Percentiles rank a stretch among this genome's conserved stretches.
These are phyloP conservation scores for Penicillium paradoxum DNA, from an alignment of 495 filamentous ascomycete genomes.

Conservation along the genomic window DNA sequence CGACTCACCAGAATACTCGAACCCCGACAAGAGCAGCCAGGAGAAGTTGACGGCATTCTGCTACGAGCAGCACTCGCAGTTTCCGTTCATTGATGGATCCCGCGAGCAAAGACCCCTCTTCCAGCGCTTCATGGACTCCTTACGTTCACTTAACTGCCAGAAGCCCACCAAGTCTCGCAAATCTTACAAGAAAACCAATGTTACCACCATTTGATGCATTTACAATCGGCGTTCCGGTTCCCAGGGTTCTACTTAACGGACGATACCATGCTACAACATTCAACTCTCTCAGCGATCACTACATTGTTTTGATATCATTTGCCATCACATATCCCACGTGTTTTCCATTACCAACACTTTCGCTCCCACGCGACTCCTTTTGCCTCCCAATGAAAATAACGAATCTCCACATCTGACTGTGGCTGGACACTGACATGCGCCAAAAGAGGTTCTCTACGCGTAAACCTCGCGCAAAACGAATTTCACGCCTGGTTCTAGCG, in stretches of 20 bases:
- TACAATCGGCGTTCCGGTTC: conserved; percentile 10
- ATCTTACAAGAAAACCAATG: conserved; percentile 19
- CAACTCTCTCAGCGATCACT: conserved; percentile 8
- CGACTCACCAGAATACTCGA: conserved; percentile 22
- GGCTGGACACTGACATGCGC: conserved; percentile 2
- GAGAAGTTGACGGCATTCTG: conserved; percentile 35
- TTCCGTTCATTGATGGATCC: conserved; percentile 4
- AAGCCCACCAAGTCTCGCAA: conserved; percentile 15
- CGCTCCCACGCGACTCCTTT: conserved; percentile 10
- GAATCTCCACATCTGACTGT: conserved; percentile 9
- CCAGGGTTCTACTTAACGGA: neutral
- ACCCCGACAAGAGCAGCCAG: conserved; percentile 9
- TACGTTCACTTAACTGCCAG: conserved; percentile 32
- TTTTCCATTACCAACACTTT: conserved; percentile 15
- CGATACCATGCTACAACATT: conserved; percentile 3
- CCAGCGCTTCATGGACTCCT: conserved; percentile 32
- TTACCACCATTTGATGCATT: conserved; percentile 15
- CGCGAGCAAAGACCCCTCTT: conserved; percentile 27
- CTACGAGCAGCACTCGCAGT: conserved; percentile 32
- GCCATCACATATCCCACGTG: conserved; percentile 7
- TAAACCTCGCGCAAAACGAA: conserved; percentile 5
- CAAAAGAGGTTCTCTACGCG: conserved; percentile 1
- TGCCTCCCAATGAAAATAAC: conserved; percentile 11
- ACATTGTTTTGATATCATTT: conserved; percentile 9
- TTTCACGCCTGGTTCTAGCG: neutral